Base-by-base conservation (phyloP, 148 eudicot genomes). In the Simmondsia chinensis region DNA sequence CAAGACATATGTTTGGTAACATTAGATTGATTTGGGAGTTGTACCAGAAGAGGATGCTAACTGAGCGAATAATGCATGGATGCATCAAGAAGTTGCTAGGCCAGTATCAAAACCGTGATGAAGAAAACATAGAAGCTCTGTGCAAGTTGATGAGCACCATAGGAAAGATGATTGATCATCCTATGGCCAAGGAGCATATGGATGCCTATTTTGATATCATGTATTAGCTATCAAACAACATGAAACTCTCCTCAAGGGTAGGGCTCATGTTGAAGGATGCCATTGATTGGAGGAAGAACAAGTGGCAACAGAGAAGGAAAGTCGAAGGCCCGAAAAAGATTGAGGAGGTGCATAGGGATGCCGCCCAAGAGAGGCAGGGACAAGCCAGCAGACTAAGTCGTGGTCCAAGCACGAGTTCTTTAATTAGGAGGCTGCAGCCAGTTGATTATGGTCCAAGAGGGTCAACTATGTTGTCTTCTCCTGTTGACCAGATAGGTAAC, bases 301-400 rank as follows among this genome's bases (percentile, higher is more conserved):
- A 64, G 43, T 89, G 97, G 97, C 82, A 76, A 56, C 87, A 79
- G 31, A 73, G 97, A 63, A 73, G 87, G 68, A 84, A 89, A 72
- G 82, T 89, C 7, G 97, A 89, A 60, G 97, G 97, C 36, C 97
- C 97, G 0, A 89, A 89, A 56, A 89, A 84, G 76, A 89, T 89
- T 29, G 95, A 89, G 49, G 97, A 89, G 47, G 93, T 89, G 49
- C 97, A 84, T 44, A 67, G 87, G 43, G 97, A 85, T 65, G 97
- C 95, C 47, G 93, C 87, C 26, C 87, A 89, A 44, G 97, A 89
- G 71, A 60, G 95, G 46, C 81, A 72, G 4, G 82, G 72, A 16
- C 97, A 89, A 59, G 45, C 74, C 46, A 50, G 60, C 39, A 63
- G 93, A 61, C 35, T 69, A 28, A 59, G 63, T 43, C 94, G 91